Evolutionary conservation across 106 monocot species (phyloP), one percentile per base, ranked within the genome.

Genomic region (Acorus calamus): DNA sequence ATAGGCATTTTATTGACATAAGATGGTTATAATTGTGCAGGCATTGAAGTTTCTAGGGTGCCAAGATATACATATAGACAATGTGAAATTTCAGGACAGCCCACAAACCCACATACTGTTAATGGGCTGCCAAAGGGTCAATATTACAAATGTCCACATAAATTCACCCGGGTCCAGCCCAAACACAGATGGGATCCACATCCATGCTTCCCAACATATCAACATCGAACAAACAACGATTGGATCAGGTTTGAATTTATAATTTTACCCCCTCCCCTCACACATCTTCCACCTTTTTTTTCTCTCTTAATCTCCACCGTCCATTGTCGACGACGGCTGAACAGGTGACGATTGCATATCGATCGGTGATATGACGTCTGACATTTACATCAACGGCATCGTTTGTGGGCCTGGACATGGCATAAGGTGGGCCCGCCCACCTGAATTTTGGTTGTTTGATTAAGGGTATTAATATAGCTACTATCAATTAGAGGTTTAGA

Each of bases 301-400:
- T n/a, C n/a, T n/a, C n/a, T n/a, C n/a, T n/a, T n/a, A n/a, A 28
- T 28, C 28, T 28, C 0, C 28, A 28, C 28, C 28, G 28, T 28
- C 28, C 28, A 28, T 28, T 1, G 28, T 28, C 28, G 28, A 28
- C n/a, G n/a, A n/a, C 28, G 28, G 28, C 28, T 28, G 28, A 28
- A 53, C 69, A 76, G 76, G 76, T 46, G 76, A 76, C 53, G 76
- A 76, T 47, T 76, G 76, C 52, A 59, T 76, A 10, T 69, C 76
- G 2, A 69, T 76, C 12, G 64, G 64, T 50, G 63, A 69, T 11
- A 10, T n/a, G 11, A n/a, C 48, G 4, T 65, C n/a, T 14, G 65
- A 73, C 14, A 6, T 73, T 4, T 7, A 44, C 8, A 52, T 73
- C 5, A 14, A 11, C 5, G 0, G 28, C 2, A 59, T 69, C 4